A percentile compares a stretch with the other conserved stretches of the same genome.
Evolutionary conservation across 441 rosid species (phyloP).

Genomic region (Lepidium campestre): DNA sequence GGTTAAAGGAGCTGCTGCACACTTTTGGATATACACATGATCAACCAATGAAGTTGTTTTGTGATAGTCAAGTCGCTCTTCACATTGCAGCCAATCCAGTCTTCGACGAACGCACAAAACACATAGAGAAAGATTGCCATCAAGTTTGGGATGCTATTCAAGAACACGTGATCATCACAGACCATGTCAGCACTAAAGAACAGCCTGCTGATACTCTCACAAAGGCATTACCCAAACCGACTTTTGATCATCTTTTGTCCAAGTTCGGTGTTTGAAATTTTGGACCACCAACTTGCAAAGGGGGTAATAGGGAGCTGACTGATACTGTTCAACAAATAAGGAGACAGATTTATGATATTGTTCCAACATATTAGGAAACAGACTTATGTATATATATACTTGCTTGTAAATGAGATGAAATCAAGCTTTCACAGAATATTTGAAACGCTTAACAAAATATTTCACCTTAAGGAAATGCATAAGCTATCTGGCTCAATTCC

Average conservation of each 20-base stretch:
- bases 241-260: neutral
- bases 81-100: neutral
- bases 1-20: neutral
- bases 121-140: neutral
- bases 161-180: neutral
- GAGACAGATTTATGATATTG: too few relatives aligned
- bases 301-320: neutral
- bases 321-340: too few relatives aligned
- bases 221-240: neutral
- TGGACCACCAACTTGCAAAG: neutral
- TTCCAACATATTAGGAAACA: too few relatives aligned
- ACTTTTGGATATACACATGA: neutral
- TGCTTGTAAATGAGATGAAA: too few relatives aligned
- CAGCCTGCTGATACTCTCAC: neutral
- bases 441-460: too few relatives aligned
- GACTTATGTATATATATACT: too few relatives aligned
- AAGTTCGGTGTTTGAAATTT: neutral
- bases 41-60: too few relatives aligned
- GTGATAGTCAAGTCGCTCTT: neutral
- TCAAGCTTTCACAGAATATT: too few relatives aligned
- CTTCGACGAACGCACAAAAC: neutral
- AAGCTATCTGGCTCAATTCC: slow-evolving; percentile 82
- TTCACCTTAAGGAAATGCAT: slow-evolving; percentile 89
- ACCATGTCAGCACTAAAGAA: neutral
- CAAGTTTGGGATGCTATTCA: neutral